Conservation (phyloP, 2,329 filamentous ascomycete species). For the Nigrograna mackinnonii region DNA sequence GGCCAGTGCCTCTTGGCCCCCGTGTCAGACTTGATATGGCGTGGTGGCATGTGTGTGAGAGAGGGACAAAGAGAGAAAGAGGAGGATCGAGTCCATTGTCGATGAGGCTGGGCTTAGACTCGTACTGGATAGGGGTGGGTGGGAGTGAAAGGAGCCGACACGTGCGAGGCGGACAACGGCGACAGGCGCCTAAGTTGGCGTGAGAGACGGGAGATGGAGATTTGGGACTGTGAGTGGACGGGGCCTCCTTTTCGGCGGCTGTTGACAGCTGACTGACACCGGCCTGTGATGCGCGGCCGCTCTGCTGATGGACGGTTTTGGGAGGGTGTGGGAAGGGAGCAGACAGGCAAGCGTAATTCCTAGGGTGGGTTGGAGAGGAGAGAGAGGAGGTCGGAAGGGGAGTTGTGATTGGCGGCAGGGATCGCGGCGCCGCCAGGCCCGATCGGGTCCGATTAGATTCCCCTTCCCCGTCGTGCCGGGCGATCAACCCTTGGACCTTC, state of each 20-base stretch:
- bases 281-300: slow-evolving; percentile 9
- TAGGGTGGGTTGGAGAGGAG: too few species aligned
- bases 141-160: slow-evolving; percentile 7
- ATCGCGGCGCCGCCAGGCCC: slow-evolving; percentile 22
- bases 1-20: too few species aligned
- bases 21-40: too few species aligned
- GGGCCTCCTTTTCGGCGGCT: slow-evolving; percentile 19
- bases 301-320: slow-evolving; percentile 24
- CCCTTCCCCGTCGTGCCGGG: slow-evolving; percentile 31
- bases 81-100: too few species aligned
- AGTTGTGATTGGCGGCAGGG: slow-evolving; percentile 35
- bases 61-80: too few species aligned
- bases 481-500: slow-evolving; percentile 27
- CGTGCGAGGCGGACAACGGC: slow-evolving; percentile 8
- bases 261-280: slow-evolving; percentile 33
- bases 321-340: too few species aligned
- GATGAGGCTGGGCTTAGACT: too few species aligned
- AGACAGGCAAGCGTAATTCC: too few species aligned
- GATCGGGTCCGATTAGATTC: slow-evolving; percentile 18
- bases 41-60: too few species aligned
- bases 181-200: background rate
- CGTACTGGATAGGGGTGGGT: too few species aligned
- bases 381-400: slow-evolving; percentile 23
- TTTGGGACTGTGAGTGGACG: slow-evolving; percentile 15
- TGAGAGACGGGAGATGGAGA: slow-evolving; percentile 1